Percentiles rank a stretch among this genome's conserved stretches.
Conservation (phyloP, 164 flowering plant species). For the Nymphaea thermarum region DNA sequence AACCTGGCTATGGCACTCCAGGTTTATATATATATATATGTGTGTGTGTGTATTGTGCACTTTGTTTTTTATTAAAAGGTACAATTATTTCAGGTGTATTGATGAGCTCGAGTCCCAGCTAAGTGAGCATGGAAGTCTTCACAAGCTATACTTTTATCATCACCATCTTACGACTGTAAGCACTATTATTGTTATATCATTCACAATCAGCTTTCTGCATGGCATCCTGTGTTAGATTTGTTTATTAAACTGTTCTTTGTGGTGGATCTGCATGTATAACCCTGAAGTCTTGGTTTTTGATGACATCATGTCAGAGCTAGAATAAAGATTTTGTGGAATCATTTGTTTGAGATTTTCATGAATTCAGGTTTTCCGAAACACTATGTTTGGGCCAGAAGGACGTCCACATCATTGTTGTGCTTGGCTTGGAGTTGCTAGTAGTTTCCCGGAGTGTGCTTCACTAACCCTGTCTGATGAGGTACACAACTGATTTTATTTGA, state of each 20-base stretch:
- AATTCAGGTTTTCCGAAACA: conserved; percentile 86
- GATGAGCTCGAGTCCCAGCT: conserved; percentile 86
- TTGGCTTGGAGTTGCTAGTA: conserved; percentile 98
- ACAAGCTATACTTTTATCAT: conserved; percentile 83
- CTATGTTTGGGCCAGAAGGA: conserved; percentile 99
- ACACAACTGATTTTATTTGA: not conserved
- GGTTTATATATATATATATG: too few relatives aligned
- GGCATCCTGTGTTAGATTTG: too few relatives aligned
- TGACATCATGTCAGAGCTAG: too few relatives aligned
- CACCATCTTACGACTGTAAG: conserved; percentile 92
- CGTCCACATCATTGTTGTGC: conserved; percentile 99
- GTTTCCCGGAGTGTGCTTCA: conserved; percentile 98
- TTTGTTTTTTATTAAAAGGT: too few relatives aligned
- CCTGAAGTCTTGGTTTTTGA: too few relatives aligned
- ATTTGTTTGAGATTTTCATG: not conserved
- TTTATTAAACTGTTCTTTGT: too few relatives aligned
- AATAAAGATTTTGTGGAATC: too few relatives aligned
- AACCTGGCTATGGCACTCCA: too few relatives aligned
- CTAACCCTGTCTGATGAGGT: conserved; percentile 93
- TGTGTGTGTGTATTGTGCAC: too few relatives aligned
- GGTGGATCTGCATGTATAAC: too few relatives aligned
- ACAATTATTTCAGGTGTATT: conserved; percentile 50
- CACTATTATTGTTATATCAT: too few relatives aligned
- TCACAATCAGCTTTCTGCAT: too few relatives aligned
- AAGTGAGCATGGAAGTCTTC: conserved; percentile 83